Percentiles rank a stretch among this genome's conserved stretches.
Evolutionary conservation across 176 grass and related monocot genomes (phyloP).

Genomic region (Cenchrus fungigraminus): DNA sequence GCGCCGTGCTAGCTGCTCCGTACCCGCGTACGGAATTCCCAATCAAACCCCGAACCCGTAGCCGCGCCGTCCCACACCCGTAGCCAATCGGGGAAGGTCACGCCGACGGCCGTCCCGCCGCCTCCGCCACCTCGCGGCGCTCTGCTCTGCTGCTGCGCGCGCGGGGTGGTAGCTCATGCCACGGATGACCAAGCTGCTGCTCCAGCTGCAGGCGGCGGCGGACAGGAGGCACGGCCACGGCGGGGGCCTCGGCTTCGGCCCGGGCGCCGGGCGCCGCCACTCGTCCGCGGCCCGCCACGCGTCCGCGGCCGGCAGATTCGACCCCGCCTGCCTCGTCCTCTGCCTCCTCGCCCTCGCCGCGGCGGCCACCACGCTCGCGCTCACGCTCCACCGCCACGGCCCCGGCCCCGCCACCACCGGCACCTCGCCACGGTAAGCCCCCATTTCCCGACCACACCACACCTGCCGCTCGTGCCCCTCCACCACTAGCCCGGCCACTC

Average conservation of each 20-base stretch:
- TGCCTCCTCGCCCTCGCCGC: conserved; percentile 42
- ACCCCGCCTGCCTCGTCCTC: conserved; percentile 4
- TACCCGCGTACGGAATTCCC: not conserved
- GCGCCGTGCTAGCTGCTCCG: not conserved
- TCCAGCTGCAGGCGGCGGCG: conserved; percentile 30
- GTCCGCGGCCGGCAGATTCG: conserved; percentile 13
- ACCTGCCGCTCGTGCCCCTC: not conserved
- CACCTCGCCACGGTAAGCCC: conserved; percentile 35
- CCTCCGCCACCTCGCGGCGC: not conserved
- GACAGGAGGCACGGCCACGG: conserved; percentile 28
- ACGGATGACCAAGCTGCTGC: conserved; percentile 47
- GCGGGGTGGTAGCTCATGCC: not conserved
- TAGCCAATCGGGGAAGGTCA: not conserved
- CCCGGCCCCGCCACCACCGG: not conserved
- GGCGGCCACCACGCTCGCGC: conserved; percentile 28
- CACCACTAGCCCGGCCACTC: not conserved
- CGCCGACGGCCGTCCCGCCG: not conserved
- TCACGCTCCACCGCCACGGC: conserved; percentile 23
- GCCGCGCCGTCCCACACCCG: too few relatives aligned
- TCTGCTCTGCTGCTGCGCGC: not conserved
- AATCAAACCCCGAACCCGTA: not conserved
- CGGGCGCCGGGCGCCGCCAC: conserved; percentile 25
- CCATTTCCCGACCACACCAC: not conserved
- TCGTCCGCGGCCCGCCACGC: conserved; percentile 1
- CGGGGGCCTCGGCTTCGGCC: too few relatives aligned